A percentile compares a stretch with the other conserved stretches of the same genome.
Conservation (phyloP, 2,329 filamentous ascomycete species). For the Chrysosporium queenslandicum region DNA sequence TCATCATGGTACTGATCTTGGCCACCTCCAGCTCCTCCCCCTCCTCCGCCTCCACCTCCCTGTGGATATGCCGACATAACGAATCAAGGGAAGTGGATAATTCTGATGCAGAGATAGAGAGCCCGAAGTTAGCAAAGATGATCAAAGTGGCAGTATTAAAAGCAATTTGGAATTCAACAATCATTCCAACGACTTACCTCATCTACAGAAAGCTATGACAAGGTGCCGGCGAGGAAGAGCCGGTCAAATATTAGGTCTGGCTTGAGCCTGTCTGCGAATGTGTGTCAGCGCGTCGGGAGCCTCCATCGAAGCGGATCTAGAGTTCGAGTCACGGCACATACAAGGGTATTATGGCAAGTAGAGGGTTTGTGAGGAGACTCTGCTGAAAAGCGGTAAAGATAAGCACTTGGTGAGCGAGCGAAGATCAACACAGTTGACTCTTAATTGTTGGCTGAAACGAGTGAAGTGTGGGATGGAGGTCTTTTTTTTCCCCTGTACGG, state of each 20-base stretch:
- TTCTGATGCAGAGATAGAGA: not conserved
- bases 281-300: no score
- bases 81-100: not conserved
- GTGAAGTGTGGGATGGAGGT: not conserved
- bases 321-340: not conserved
- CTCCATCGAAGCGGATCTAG: no score
- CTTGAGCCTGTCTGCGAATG: no score
- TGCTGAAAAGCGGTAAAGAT: not conserved
- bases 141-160: not conserved
- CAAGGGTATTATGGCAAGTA: no score
- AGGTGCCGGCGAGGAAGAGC: no score
- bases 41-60: conserved; percentile 24
- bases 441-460: not conserved
- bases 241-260: no score
- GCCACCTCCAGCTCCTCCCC: not conserved
- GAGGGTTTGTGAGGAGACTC: no score
- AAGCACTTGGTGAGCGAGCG: conserved; percentile 3
- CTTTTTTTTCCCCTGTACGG: not conserved
- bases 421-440: not conserved
- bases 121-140: not conserved
- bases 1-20: conserved; percentile 63
- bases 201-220: no score
- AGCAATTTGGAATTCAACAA: no score
- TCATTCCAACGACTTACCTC: conserved; percentile 1
- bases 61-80: conserved; percentile 47